Evolutionary conservation across 2,329 filamentous ascomycete genomes (phyloP).

Genomic region (Ciborinia camelliae): DNA sequence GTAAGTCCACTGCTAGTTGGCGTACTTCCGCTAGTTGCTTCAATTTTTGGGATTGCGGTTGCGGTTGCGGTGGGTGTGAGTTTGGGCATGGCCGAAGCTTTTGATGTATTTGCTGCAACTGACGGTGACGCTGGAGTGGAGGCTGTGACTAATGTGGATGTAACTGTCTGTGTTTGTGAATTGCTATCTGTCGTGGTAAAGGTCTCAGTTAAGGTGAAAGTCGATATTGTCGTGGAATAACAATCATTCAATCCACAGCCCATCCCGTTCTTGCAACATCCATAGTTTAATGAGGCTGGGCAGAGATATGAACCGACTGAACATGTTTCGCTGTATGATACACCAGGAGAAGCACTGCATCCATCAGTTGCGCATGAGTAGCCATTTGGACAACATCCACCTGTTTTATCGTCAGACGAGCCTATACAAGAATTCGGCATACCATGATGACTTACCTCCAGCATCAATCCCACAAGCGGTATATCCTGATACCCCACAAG

Average conservation of each 20-base stretch:
- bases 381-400: constrained; percentile 41
- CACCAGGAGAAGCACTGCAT: constrained; percentile 47
- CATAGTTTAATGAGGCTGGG: constrained; percentile 48
- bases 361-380: constrained; percentile 47
- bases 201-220: constrained; percentile 44
- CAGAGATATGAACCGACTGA: constrained; percentile 47
- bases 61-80: constrained; percentile 24
- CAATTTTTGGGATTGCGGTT: constrained; percentile 28
- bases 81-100: constrained; percentile 25
- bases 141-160: constrained; percentile 39
- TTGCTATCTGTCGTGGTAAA: constrained; percentile 46
- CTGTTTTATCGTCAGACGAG: constrained; percentile 23
- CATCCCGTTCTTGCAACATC: constrained; percentile 51
- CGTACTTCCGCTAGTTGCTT: constrained; percentile 38
- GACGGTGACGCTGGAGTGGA: constrained; percentile 40
- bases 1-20: constrained; percentile 31
- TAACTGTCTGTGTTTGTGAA: constrained; percentile 42
- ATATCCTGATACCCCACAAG: constrained; percentile 32
- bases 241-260: constrained; percentile 48
- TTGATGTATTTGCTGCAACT: constrained; percentile 15
- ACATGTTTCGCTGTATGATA: constrained; percentile 43
- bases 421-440: background rate
- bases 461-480: constrained; percentile 31
- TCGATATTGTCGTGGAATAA: constrained; percentile 47
- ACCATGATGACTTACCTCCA: constrained; percentile 32